Conservation (phyloP, 2,329 filamentous ascomycete genomes). For the Annulohypoxylon truncatum region DNA sequence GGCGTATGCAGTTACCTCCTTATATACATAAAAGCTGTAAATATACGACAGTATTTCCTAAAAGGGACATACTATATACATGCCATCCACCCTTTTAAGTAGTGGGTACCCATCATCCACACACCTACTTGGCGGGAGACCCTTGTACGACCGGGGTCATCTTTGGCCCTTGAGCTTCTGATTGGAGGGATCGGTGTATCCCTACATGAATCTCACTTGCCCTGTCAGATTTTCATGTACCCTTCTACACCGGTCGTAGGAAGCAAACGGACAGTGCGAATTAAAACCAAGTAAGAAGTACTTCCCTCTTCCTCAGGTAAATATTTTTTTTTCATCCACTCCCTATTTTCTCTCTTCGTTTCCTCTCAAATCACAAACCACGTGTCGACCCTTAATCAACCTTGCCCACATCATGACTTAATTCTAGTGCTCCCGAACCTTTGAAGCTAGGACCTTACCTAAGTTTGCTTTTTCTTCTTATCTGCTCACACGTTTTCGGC, state of each 20-base stretch:
- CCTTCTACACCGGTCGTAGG: conserved; percentile 39
- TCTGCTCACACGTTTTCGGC: neutral
- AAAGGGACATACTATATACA: conserved; percentile 31
- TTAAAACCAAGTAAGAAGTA: neutral
- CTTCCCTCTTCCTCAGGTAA: neutral
- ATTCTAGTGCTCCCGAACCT: neutral
- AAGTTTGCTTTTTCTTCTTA: conserved; percentile 2
- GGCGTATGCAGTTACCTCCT: neutral
- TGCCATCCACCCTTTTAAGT: conserved; percentile 28
- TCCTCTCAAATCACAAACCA: neutral
- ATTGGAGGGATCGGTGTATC: conserved; percentile 41
- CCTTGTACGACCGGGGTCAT: conserved; percentile 37
- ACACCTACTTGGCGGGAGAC: conserved; percentile 26
- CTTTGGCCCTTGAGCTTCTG: conserved; percentile 29
- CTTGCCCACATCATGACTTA: neutral
- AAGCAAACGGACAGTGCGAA: conserved; percentile 42
- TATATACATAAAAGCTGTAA: conserved; percentile 8
- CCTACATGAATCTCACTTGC: conserved; percentile 31
- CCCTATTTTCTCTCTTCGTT: neutral
- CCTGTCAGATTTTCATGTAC: conserved; percentile 30
- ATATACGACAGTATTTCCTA: conserved; percentile 21
- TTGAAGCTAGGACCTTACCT: neutral
- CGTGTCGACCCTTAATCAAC: neutral
- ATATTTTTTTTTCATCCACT: neutral
- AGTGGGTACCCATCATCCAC: conserved; percentile 27